These are phyloP conservation scores for Trichophyton simii DNA, from an alignment of 2,329 filamentous ascomycete genomes.

Conservation along the genomic window DNA sequence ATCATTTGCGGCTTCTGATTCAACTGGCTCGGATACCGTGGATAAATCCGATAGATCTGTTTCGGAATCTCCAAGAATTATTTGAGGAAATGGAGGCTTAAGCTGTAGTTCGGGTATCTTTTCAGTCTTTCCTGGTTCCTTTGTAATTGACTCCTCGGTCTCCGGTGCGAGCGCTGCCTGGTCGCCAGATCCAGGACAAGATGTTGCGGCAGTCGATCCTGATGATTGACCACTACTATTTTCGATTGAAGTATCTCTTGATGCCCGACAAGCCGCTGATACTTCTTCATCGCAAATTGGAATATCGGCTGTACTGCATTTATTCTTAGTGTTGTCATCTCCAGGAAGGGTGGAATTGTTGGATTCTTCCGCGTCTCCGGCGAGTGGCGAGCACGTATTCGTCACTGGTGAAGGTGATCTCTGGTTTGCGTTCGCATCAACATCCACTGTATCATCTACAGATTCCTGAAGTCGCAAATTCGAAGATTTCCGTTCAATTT, in stretches of 20 bases:
- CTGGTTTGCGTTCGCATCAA: background rate
- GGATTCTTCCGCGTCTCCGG: background rate
- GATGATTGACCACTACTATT: constrained; percentile 25
- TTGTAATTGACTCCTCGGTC: background rate
- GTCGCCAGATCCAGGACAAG: constrained; percentile 19
- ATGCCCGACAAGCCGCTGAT: background rate
- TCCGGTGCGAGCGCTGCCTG: background rate
- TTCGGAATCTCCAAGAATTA: constrained; percentile 8
- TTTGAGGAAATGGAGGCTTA: background rate
- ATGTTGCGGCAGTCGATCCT: constrained; percentile 28
- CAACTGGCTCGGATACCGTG: constrained; percentile 20
- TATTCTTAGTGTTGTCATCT: background rate
- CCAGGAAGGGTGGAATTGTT: constrained; percentile 10
- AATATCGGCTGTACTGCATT: background rate
- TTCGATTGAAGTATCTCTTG: constrained; percentile 10
- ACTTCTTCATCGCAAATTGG: background rate
- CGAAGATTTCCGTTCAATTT: background rate
- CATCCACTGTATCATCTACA: background rate
- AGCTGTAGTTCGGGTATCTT: background rate
- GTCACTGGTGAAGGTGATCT: background rate
- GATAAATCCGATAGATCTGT: constrained; percentile 19
- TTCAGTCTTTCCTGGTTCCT: background rate
- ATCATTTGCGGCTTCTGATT: constrained; percentile 16
- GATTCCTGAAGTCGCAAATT: background rate
- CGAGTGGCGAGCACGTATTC: background rate